Conservation (phyloP, 805 yeast species). For the Candida maesae region DNA sequence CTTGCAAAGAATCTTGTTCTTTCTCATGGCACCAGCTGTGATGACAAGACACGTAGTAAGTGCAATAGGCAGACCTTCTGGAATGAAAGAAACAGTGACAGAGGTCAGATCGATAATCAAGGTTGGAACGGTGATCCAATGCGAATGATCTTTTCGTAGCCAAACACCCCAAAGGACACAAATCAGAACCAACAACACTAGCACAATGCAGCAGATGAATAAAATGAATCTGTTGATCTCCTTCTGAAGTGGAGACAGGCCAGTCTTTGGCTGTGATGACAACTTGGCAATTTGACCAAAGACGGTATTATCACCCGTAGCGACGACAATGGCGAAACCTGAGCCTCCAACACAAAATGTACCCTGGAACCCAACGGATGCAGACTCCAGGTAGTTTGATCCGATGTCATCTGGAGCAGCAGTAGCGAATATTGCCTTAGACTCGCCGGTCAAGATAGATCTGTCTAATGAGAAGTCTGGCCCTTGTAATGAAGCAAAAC, state of each 20-base stretch:
- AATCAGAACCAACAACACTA: constrained; percentile 30
- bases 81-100: constrained; percentile 46
- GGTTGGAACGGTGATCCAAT: constrained; percentile 39
- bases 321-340: constrained; percentile 41
- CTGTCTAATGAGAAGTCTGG: constrained; percentile 42
- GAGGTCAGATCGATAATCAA: constrained; percentile 42
- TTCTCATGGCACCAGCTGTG: constrained; percentile 44
- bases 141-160: constrained; percentile 35
- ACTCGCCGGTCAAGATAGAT: constrained; percentile 47
- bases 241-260: constrained; percentile 39
- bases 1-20: constrained; percentile 42
- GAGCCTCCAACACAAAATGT: constrained; percentile 40
- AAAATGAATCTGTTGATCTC: constrained; percentile 38
- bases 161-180: constrained; percentile 42
- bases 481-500: constrained; percentile 34
- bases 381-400: constrained; percentile 40
- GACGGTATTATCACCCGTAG: constrained; percentile 42
- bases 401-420: constrained; percentile 26
- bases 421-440: constrained; percentile 37
- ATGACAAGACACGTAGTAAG: constrained; percentile 46
- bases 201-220: constrained; percentile 25
- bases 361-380: constrained; percentile 44
- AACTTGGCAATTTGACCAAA: constrained; percentile 44
- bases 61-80: constrained; percentile 50
- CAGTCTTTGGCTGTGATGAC: constrained; percentile 37